Evolutionary conservation across 1,139 yeast genomes (phyloP).

Genomic region (Petasospora rhodanensis): DNA sequence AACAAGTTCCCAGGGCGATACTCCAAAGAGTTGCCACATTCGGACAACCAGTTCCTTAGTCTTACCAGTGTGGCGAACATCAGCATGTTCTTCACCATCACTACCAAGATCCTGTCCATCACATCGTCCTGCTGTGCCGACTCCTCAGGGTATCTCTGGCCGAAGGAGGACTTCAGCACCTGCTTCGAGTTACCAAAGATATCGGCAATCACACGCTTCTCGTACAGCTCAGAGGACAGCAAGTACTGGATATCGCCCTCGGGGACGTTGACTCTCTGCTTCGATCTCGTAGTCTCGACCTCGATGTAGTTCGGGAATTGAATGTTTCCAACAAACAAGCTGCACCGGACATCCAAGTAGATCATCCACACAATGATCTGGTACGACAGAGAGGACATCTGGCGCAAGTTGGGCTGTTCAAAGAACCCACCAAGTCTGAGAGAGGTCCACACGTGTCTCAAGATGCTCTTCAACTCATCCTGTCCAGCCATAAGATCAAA

Average conservation of each 20-base stretch:
- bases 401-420: neutral
- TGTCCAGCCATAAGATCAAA: conserved; percentile 7
- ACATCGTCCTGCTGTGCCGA: conserved; percentile 1
- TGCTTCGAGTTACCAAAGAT: conserved; percentile 4
- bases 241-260: conserved; percentile 6
- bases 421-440: conserved; percentile 5
- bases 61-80: conserved; percentile 8
- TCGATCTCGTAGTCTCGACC: conserved; percentile 1
- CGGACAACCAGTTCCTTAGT: conserved; percentile 6
- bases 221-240: conserved; percentile 5
- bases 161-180: conserved; percentile 3
- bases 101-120: conserved; percentile 4
- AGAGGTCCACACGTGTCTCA: conserved; percentile 8
- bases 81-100: conserved; percentile 10
- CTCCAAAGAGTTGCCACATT: conserved; percentile 8
- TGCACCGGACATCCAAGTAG: conserved; percentile 6
- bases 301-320: conserved; percentile 8
- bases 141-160: conserved; percentile 4
- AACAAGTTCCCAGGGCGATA: conserved; percentile 5
- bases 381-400: conserved; percentile 2
- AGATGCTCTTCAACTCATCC: conserved; percentile 4
- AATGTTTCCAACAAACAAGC: conserved; percentile 7
- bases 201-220: conserved; percentile 5
- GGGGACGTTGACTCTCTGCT: too few relatives aligned
- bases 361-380: conserved; percentile 9